Percentiles rank a stretch among this genome's conserved stretches.
Evolutionary conservation across 306 rosid genomes (phyloP).

Genomic region (Corylus heterophylla): DNA sequence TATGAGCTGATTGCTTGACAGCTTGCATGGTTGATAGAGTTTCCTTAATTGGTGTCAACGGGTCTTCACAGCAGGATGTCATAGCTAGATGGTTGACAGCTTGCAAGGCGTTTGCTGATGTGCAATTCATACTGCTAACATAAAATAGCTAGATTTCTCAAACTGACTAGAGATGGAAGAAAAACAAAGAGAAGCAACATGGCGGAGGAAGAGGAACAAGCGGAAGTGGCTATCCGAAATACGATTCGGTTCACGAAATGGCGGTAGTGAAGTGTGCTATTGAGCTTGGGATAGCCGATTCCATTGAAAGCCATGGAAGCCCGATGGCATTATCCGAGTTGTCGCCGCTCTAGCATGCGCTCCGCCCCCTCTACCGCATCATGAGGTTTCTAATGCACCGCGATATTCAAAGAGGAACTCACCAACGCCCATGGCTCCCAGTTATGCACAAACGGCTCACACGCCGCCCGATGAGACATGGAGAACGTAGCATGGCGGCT

Average conservation of each 20-base stretch:
- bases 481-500: slow-evolving; percentile 29
- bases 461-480: slow-evolving; percentile 27
- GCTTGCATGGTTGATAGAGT: too few relatives aligned
- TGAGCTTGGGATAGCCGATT: too few relatives aligned
- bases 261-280: slow-evolving; percentile 67
- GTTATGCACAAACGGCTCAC: slow-evolving; percentile 41
- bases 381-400: slow-evolving; percentile 54
- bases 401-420: slow-evolving; percentile 40
- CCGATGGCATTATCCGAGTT: slow-evolving; percentile 55
- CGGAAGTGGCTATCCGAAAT: slow-evolving; percentile 39
- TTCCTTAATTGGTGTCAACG: too few relatives aligned
- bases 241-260: slow-evolving; percentile 55
- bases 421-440: background rate
- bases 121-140: too few relatives aligned
- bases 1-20: too few relatives aligned
- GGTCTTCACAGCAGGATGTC: too few relatives aligned
- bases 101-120: too few relatives aligned
- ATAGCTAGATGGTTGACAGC: too few relatives aligned
- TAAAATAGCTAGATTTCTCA: background rate
- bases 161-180: slow-evolving; percentile 24
- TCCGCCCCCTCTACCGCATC: slow-evolving; percentile 32
- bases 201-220: slow-evolving; percentile 38
- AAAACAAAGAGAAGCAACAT: slow-evolving; percentile 3
- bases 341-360: slow-evolving; percentile 45
- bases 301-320: slow-evolving; percentile 47